Evolutionary conservation across 2,329 filamentous ascomycete genomes (phyloP).

Genomic region (Colletotrichum sp.): DNA sequence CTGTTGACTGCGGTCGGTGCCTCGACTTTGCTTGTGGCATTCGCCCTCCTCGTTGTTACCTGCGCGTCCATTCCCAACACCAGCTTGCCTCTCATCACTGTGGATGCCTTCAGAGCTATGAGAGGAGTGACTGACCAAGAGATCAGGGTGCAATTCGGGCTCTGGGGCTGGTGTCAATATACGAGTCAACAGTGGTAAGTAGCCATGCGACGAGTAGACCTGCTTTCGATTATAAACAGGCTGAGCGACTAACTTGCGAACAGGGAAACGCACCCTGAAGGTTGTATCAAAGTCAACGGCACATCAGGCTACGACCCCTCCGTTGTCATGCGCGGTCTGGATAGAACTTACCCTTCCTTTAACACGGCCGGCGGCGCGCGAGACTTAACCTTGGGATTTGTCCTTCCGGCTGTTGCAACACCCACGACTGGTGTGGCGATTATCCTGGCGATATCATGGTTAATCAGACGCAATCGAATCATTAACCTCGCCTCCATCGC

Average conservation of each 20-base stretch:
- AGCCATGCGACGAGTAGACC: fast-evolving
- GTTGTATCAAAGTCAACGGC: not conserved
- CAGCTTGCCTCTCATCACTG: not conserved
- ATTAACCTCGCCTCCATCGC: not conserved
- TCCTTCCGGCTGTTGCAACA: not conserved
- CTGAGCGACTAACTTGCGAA: no score
- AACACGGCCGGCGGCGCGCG: not conserved
- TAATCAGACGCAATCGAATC: not conserved
- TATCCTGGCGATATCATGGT: fast-evolving
- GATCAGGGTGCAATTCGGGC: not conserved
- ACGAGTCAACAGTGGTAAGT: not conserved
- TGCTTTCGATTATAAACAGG: not conserved
- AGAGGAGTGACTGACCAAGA: not conserved
- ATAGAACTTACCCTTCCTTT: no score
- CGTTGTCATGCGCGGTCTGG: not conserved
- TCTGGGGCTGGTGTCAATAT: not conserved
- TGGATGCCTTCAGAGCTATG: not conserved
- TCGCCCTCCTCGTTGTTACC: not conserved
- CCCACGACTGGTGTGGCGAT: not conserved
- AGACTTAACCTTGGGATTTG: not conserved
- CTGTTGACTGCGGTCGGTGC: not conserved
- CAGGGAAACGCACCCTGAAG: not conserved
- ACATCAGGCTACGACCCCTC: not conserved
- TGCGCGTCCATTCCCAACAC: not conserved
- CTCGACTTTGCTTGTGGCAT: not conserved